A percentile compares a stretch with the other conserved stretches of the same genome.
Conservation (phyloP, 106 monocot species). For the Iris macrosiphon region DNA sequence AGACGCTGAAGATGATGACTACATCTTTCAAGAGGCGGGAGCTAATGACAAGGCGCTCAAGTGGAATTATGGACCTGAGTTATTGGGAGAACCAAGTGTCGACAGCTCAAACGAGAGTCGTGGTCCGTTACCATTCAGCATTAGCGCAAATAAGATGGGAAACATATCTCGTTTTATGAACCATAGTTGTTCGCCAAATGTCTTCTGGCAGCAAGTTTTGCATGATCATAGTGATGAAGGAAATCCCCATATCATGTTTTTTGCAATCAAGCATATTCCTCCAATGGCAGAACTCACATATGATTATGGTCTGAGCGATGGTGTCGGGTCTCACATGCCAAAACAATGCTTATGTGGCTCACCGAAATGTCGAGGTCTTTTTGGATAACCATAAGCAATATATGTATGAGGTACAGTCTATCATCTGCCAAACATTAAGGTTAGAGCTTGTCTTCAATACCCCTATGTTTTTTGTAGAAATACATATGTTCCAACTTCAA, state of each 20-base stretch:
- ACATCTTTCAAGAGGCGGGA: conserved; percentile 34
- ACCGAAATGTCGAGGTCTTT: conserved; percentile 46
- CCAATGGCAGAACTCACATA: conserved; percentile 78
- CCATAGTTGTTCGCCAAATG: conserved; percentile 70
- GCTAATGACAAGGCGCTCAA: conserved; percentile 38
- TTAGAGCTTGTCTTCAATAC: no score
- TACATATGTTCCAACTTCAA: no score
- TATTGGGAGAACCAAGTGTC: conserved; percentile 44
- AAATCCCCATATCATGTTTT: conserved; percentile 69
- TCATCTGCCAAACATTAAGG: no score
- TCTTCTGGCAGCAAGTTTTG: conserved; percentile 62
- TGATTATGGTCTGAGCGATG: conserved; percentile 62
- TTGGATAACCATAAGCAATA: conserved; percentile 26
- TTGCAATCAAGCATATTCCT: conserved; percentile 75
- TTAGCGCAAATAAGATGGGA: conserved; percentile 55
- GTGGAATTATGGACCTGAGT: conserved; percentile 77
- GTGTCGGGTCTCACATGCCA: conserved; percentile 8
- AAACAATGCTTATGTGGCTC: conserved; percentile 59
- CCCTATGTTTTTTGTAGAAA: no score
- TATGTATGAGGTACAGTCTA: no score
- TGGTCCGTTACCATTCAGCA: conserved; percentile 35
- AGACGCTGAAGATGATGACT: conserved; percentile 45
- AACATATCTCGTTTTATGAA: conserved; percentile 74
- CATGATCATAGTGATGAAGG: conserved; percentile 42
- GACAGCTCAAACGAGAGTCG: conserved; percentile 12